A percentile compares a stretch with the other conserved stretches of the same genome.
These are phyloP conservation scores for Silene noctiflora DNA, from an alignment of 179 eudicot genomes.

Conservation along the genomic window DNA sequence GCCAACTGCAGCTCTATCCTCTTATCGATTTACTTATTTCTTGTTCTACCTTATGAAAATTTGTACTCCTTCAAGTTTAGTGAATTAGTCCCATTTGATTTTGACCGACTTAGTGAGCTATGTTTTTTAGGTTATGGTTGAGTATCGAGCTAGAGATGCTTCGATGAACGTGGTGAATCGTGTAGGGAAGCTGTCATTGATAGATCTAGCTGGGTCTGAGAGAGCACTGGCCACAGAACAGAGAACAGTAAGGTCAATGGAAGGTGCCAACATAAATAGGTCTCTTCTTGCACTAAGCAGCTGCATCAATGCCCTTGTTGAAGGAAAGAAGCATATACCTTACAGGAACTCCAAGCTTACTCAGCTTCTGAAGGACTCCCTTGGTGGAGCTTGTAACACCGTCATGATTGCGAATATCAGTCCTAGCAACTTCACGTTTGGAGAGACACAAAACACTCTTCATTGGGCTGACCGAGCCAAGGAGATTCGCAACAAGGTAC, in stretches of 20 bases:
- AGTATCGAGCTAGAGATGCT: constrained; percentile 60
- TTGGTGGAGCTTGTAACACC: constrained; percentile 87
- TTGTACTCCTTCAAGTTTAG: background rate
- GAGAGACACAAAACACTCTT: constrained; percentile 91
- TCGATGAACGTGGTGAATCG: constrained; percentile 45
- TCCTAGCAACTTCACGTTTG: constrained; percentile 68
- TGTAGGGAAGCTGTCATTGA: constrained; percentile 77
- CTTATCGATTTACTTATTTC: no score
- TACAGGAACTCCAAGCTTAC: constrained; percentile 90
- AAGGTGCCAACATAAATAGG: constrained; percentile 81
- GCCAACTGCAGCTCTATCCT: background rate
- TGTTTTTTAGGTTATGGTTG: constrained; percentile 56
- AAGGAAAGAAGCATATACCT: constrained; percentile 90
- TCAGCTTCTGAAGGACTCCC: constrained; percentile 83
- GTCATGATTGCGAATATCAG: constrained; percentile 90
- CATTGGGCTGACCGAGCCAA: constrained; percentile 96
- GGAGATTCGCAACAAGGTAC: constrained; percentile 82
- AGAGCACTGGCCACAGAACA: constrained; percentile 90
- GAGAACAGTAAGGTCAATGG: constrained; percentile 74
- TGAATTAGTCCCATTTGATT: no score
- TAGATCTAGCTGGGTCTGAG: constrained; percentile 90
- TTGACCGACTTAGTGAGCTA: constrained; percentile 3
- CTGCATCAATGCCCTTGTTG: constrained; percentile 87
- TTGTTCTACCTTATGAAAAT: no score
- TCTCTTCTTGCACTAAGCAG: constrained; percentile 91